Conservation (phyloP, 1,139 yeast genomes). For the Yamadazyma siamensis region DNA sequence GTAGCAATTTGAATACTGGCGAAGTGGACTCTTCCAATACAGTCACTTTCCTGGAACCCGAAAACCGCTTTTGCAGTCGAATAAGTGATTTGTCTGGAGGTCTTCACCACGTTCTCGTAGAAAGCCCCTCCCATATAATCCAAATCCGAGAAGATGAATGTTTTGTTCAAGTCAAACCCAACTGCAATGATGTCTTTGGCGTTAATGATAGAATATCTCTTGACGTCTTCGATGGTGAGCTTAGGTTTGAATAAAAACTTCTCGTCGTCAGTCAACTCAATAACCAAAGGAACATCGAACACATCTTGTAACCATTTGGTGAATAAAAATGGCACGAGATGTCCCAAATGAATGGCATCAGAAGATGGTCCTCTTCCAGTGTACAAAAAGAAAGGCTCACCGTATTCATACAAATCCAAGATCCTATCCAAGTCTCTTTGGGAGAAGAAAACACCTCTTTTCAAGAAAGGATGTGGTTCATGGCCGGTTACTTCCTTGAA, state of each 20-base stretch:
- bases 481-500: slow-evolving; percentile 83
- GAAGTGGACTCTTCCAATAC: slow-evolving; percentile 92
- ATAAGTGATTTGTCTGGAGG: slow-evolving; percentile 93
- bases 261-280: slow-evolving; percentile 97
- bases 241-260: slow-evolving; percentile 92
- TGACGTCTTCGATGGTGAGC: slow-evolving; percentile 85
- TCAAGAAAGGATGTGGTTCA: slow-evolving; percentile 87
- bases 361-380: slow-evolving; percentile 98
- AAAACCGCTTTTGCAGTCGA: slow-evolving; percentile 97
- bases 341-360: slow-evolving; percentile 95
- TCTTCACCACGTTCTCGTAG: slow-evolving; percentile 90
- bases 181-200: slow-evolving; percentile 93
- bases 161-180: slow-evolving; percentile 92
- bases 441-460: slow-evolving; percentile 89
- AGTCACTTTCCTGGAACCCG: slow-evolving; percentile 92
- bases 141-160: slow-evolving; percentile 90
- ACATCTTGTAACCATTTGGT: slow-evolving; percentile 99
- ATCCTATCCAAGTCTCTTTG: slow-evolving; percentile 84
- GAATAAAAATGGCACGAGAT: slow-evolving; percentile 91
- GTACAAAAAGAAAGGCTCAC: slow-evolving; percentile 91
- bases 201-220: slow-evolving; percentile 71
- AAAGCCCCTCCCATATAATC: slow-evolving; percentile 91
- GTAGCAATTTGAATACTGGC: slow-evolving; percentile 96
- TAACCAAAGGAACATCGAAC: slow-evolving; percentile 92
- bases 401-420: slow-evolving; percentile 86